Evolutionary conservation across 148 eudicot genomes (phyloP).

Genomic region (Rhododendron henanense): DNA sequence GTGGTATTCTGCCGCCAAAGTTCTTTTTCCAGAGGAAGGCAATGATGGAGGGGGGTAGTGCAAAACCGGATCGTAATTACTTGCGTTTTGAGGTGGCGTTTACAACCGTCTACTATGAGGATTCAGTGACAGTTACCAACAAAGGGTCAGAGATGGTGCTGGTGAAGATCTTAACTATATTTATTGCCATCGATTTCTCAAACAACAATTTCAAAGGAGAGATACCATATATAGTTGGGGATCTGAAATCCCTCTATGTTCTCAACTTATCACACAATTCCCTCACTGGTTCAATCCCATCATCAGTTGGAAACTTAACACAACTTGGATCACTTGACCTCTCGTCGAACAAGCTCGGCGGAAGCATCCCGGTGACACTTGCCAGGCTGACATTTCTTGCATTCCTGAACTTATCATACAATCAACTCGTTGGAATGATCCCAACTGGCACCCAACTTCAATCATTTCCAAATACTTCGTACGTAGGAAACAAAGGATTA

Average conservation of each 20-base stretch:
- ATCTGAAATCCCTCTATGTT: constrained; percentile 23
- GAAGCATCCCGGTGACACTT: constrained; percentile 28
- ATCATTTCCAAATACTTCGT: no score
- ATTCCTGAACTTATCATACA: no score
- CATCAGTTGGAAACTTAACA: constrained; percentile 23
- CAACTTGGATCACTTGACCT: constrained; percentile 14
- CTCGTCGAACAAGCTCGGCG: constrained; percentile 12
- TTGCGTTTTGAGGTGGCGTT: not conserved
- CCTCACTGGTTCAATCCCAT: constrained; percentile 30
- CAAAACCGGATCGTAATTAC: not conserved
- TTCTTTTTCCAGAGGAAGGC: constrained; percentile 17
- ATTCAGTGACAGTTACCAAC: constrained; percentile 28
- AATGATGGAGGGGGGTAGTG: constrained; percentile 6
- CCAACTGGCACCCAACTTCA: no score
- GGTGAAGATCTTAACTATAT: constrained; percentile 38
- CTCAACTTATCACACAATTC: constrained; percentile 40
- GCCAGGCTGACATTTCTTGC: no score
- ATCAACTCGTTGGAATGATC: no score
- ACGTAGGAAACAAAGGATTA: no score
- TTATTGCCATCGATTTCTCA: constrained; percentile 37
- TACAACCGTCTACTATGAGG: not conserved
- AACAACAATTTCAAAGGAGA: constrained; percentile 29
- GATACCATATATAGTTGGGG: constrained; percentile 24
- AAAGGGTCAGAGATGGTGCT: constrained; percentile 34
- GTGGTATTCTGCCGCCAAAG: constrained; percentile 10